Evolutionary conservation across 1,284 basidiomycete species (phyloP).

Genomic region (Fomitopsis pinicola): DNA sequence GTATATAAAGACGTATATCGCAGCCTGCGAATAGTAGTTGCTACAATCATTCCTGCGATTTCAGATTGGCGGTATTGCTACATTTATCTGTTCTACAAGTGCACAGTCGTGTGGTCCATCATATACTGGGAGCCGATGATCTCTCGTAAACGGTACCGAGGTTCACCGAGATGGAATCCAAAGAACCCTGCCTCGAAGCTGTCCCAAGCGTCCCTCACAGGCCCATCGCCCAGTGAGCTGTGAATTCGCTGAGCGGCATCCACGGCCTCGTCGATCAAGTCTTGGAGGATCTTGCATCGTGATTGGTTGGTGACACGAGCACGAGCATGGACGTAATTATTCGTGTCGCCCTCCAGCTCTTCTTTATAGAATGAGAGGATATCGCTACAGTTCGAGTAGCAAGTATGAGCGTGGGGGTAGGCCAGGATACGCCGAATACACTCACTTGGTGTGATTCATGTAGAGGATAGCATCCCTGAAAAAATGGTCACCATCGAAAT

Average conservation of each 20-base stretch:
- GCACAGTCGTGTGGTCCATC: too few relatives aligned
- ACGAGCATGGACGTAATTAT: slow-evolving; percentile 8
- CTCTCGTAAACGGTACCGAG: not conserved
- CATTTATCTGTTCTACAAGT: too few relatives aligned
- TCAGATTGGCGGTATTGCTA: too few relatives aligned
- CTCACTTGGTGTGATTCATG: not conserved
- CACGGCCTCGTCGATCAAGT: slow-evolving; percentile 11
- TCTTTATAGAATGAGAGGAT: slow-evolving; percentile 20
- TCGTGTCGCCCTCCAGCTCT: slow-evolving; percentile 10
- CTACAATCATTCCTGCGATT: too few relatives aligned
- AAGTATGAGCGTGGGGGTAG: too few relatives aligned
- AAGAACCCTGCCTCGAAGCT: slow-evolving; percentile 11
- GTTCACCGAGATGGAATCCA: not conserved
- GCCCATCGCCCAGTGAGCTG: slow-evolving; percentile 5
- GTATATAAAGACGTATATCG: too few relatives aligned
- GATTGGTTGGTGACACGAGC: slow-evolving; percentile 4
- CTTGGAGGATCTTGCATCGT: not conserved
- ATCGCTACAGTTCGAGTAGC: slow-evolving; percentile 1
- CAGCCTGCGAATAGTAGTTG: too few relatives aligned
- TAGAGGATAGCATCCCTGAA: too few relatives aligned
- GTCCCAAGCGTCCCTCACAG: slow-evolving; percentile 9
- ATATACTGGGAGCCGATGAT: not conserved
- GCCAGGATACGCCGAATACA: not conserved
- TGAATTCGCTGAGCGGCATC: slow-evolving; percentile 5
- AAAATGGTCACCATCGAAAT: too few relatives aligned